Evolutionary conservation across 495 filamentous ascomycete genomes (phyloP).

Genomic region (Penicillium egyptiacum): DNA sequence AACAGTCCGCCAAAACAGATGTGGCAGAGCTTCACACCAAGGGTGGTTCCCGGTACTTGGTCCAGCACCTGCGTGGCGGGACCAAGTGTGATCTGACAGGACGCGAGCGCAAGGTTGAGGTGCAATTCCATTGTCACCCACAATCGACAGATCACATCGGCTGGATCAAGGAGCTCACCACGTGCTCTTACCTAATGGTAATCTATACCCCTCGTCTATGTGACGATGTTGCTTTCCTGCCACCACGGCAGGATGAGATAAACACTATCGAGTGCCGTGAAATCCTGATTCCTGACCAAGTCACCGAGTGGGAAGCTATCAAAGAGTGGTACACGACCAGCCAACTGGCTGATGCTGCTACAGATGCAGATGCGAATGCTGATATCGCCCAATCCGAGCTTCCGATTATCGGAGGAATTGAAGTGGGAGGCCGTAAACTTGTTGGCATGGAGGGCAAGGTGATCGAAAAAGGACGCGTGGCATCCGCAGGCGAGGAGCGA

Average conservation of each 20-base stretch:
- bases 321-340: slow-evolving; percentile 46
- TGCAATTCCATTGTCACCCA: slow-evolving; percentile 92
- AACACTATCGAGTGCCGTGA: slow-evolving; percentile 76
- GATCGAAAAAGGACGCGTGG: slow-evolving; percentile 54
- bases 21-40: slow-evolving; percentile 72
- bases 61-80: slow-evolving; percentile 81
- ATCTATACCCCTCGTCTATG: slow-evolving; percentile 92
- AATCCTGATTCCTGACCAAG: slow-evolving; percentile 60
- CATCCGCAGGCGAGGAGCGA: slow-evolving; percentile 39
- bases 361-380: neutral
- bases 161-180: slow-evolving; percentile 93
- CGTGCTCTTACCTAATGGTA: slow-evolving; percentile 93
- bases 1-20: slow-evolving; percentile 33
- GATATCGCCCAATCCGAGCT: slow-evolving; percentile 24
- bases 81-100: slow-evolving; percentile 90
- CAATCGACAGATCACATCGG: slow-evolving; percentile 79
- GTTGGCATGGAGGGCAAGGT: slow-evolving; percentile 57
- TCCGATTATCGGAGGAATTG: slow-evolving; percentile 57
- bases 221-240: slow-evolving; percentile 87
- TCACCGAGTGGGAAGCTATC: slow-evolving; percentile 56
- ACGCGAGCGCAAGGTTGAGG: slow-evolving; percentile 79
- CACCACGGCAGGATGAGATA: slow-evolving; percentile 76
- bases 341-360: slow-evolving; percentile 36
- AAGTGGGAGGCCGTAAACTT: slow-evolving; percentile 56
- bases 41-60: slow-evolving; percentile 85